Evolutionary conservation across 192 early-diverging fungal genomes (phyloP).

Genomic region (Funneliformis mosseae): DNA sequence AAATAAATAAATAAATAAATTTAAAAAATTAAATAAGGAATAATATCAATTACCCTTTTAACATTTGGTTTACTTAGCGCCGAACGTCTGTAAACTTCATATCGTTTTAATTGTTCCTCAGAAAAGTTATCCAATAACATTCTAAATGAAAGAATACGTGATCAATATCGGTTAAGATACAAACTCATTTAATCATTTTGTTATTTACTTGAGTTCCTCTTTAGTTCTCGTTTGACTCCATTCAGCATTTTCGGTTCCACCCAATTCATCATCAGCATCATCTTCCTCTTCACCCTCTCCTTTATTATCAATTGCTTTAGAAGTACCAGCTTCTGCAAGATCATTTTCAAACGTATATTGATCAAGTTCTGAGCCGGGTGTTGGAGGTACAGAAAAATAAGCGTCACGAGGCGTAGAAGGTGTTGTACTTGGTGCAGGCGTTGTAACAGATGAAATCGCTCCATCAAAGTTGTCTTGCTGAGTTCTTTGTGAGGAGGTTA

Average conservation of each 20-base stretch:
- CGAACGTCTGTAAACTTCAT: slow-evolving; percentile 79
- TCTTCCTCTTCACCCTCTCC: slow-evolving; percentile 1
- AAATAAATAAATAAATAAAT: neutral
- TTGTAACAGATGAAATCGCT: neutral
- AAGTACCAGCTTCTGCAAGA: neutral
- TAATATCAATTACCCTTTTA: slow-evolving; percentile 56
- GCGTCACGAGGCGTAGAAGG: slow-evolving; percentile 2
- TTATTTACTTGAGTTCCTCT: neutral
- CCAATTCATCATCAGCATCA: neutral
- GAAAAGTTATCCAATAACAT: slow-evolving; percentile 67
- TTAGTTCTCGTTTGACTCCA: neutral
- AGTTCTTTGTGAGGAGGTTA: neutral
- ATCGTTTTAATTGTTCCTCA: slow-evolving; percentile 74
- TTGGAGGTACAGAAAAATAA: neutral
- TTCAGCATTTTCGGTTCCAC: neutral
- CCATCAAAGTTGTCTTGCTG: neutral
- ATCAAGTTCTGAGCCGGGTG: slow-evolving; percentile 5
- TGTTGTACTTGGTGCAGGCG: neutral
- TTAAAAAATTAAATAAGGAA: slow-evolving; percentile 6
- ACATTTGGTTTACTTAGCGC: slow-evolving; percentile 76
- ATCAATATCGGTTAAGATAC: neutral
- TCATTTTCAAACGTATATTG: slow-evolving; percentile 2
- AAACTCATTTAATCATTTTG: neutral
- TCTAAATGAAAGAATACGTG: slow-evolving; percentile 36
- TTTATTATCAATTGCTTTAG: neutral